Percentiles rank a stretch among this genome's conserved stretches.
phyloP scores from a whole-genome alignment of 2,329 filamentous ascomycete genomes.

The Achaetomium macrosporum region DNA sequence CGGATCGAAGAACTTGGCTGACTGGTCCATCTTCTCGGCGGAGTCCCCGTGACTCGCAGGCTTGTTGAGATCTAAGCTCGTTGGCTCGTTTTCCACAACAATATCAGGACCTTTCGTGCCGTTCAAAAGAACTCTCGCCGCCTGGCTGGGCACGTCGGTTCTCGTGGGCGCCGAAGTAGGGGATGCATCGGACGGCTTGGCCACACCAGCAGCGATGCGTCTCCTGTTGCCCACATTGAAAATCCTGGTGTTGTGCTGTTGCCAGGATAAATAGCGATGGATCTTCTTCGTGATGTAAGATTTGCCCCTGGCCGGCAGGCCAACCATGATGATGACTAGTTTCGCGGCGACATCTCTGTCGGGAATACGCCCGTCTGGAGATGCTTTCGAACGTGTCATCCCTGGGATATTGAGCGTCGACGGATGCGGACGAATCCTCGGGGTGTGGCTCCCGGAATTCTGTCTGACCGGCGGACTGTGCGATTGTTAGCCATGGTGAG shows the following conservation, averaged over 20 bases:
- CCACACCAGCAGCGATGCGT: constrained; percentile 65
- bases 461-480: constrained; percentile 61
- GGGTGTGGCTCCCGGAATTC: constrained; percentile 71
- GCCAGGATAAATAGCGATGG: constrained; percentile 90
- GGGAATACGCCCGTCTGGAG: constrained; percentile 89
- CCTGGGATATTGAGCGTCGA: constrained; percentile 96
- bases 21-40: constrained; percentile 67
- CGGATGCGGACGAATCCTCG: constrained; percentile 72
- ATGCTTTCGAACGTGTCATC: constrained; percentile 90
- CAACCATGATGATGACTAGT: constrained; percentile 97
- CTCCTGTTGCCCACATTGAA: constrained; percentile 96
- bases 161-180: constrained; percentile 27
- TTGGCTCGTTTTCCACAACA: constrained; percentile 33
- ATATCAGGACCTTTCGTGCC: constrained; percentile 33
- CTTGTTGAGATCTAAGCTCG: constrained; percentile 35
- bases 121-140: constrained; percentile 54
- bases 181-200: constrained; percentile 29
- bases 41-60: constrained; percentile 3
- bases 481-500: neutral
- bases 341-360: constrained; percentile 93
- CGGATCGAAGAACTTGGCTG: constrained; percentile 89
- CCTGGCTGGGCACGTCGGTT: constrained; percentile 44
- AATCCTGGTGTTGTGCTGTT: constrained; percentile 90
- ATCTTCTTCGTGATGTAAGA: constrained; percentile 99
- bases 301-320: constrained; percentile 88